Base-by-base conservation (phyloP, 2,329 filamentous ascomycete species). In the Neocucurbitaria cava region DNA sequence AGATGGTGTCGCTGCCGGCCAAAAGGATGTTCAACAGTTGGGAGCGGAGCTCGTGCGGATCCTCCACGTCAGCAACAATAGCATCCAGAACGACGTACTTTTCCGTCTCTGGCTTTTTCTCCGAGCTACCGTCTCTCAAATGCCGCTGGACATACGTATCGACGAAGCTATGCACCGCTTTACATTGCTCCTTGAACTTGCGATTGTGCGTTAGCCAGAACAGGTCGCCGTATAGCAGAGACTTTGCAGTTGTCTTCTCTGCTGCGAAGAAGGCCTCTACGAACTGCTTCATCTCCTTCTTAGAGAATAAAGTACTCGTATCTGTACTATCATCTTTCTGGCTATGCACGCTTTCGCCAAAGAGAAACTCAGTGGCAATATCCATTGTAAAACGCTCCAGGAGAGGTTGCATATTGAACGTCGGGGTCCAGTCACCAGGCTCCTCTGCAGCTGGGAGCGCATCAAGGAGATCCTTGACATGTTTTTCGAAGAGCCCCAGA, bases 1-100 rank as follows among this genome's bases (percentile, higher is more conserved):
- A 92, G 0, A 92, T 96, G n/a, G 92, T 96, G 73, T 96, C 93
- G 38, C 90, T 84, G 9, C 91, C 92, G 1, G 93, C 93, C 7
- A 96, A 83, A 2, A 96, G 83, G 17, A 96, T 85, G 42, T 89
- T 88, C 6, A 95, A 83, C 41, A 96, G 81, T 74, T 96, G 91
- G 74, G 95, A 90, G 30, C 92, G 89, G 10, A 96, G 83, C 2
- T 92, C 84, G 45, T 82, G 83, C 20, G 76, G 72, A 54, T 82
- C 77, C 35, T 89, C 85, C 0, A 91, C 96, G 75, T 90, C 91
- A 43, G 84, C 82, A 36, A 90, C 90, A 1, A 96, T 83, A 20
- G 90, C 90, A 73, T 96, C 89, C n/a, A 96, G 82, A 78, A 96
- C 96, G 2, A 90, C 94, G 73, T 94, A 92, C 47, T 62, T 61